Evolutionary conservation across 805 yeast species (phyloP), one percentile per base, ranked within the genome.

Genomic region (Kluyveromyces wickerhamii): DNA sequence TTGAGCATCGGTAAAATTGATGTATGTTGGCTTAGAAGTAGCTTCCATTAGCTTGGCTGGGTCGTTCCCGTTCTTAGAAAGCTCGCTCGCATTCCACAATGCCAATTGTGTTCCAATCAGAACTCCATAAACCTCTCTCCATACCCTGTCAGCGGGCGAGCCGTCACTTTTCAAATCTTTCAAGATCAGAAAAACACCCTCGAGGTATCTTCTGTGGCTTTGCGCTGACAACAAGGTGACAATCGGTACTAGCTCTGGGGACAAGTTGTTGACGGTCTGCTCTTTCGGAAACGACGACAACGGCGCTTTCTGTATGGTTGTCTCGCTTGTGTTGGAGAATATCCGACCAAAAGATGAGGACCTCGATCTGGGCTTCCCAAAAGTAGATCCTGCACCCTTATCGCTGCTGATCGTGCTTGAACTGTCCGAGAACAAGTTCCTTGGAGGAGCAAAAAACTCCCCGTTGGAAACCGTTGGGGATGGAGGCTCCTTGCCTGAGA

Each of bases 41-140:
- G 77, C 72, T 34, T 66, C 71, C 43, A 72, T 66, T 36, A 76
- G 59, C 17, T 70, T 69, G 16, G 68, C 71, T 7, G 46, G 39
- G 6, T 38, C 42, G 37, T 65, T 63, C 42, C 69, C 69, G 40
- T 65, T 67, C 12, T 41, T 43, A 10, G 79, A 74, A 38, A 83
- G 54, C 38, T 69, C 69, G 26, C 74, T 76, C 3, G 86, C 85
- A 53, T 87, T 87, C 96, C 97, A 92, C 42, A 85, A 73, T 0
- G 96, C 94, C 41, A 92, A 64, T 49, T 89, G 95, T 39, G 85
- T 84, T 14, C 98, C 98, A 4, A 85, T 76, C 27, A 92, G 65
- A 11, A 84, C 85, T 28, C 95, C 97, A 56, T 83, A 92, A 16
- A 88, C 95, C 60, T 92, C 96, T 36, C 71, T 69, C 98, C 98